phyloP scores from a whole-genome alignment of 176 grass and related monocot genomes.

The Musa beccarii region DNA sequence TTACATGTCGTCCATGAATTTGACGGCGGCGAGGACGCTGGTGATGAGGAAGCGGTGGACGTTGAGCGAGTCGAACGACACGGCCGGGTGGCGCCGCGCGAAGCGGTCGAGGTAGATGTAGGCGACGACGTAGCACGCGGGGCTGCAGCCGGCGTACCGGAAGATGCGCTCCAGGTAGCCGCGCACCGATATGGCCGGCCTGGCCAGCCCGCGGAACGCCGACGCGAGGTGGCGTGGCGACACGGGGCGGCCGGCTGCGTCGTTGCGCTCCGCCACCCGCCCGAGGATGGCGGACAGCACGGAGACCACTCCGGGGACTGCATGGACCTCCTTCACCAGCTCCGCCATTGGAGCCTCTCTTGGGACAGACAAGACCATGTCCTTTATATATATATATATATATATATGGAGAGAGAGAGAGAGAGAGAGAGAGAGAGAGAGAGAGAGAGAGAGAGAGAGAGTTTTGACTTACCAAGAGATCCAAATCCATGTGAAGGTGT shows the following conservation, averaged over 20 bases:
- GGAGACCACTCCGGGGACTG: slow-evolving; percentile 60
- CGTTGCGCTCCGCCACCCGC: slow-evolving; percentile 61
- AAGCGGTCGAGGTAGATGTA: slow-evolving; percentile 77
- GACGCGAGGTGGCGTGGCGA: background rate
- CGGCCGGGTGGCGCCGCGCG: background rate
- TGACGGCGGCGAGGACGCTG: slow-evolving; percentile 51
- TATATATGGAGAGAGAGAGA: too few relatives aligned
- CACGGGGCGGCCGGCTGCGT: slow-evolving; percentile 17
- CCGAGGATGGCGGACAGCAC: slow-evolving; percentile 77
- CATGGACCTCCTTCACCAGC: background rate
- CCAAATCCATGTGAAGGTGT: too few relatives aligned
- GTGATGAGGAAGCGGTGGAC: slow-evolving; percentile 67
- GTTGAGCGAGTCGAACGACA: slow-evolving; percentile 47
- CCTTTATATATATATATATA: too few relatives aligned
- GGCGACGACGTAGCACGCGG: slow-evolving; percentile 59
- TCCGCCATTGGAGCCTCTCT: background rate
- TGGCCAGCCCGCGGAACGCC: slow-evolving; percentile 32
- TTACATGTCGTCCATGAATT: slow-evolving; percentile 70
- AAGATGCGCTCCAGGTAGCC: slow-evolving; percentile 51
- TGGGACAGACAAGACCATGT: too few relatives aligned
- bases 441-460: too few relatives aligned
- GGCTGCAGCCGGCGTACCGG: slow-evolving; percentile 61
- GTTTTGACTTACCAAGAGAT: too few relatives aligned
- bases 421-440: too few relatives aligned
- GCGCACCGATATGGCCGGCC: slow-evolving; percentile 51